A percentile compares a stretch with the other conserved stretches of the same genome.
Conservation (phyloP, 2,329 filamentous ascomycete species). For the Colletotrichum kahawae region DNA sequence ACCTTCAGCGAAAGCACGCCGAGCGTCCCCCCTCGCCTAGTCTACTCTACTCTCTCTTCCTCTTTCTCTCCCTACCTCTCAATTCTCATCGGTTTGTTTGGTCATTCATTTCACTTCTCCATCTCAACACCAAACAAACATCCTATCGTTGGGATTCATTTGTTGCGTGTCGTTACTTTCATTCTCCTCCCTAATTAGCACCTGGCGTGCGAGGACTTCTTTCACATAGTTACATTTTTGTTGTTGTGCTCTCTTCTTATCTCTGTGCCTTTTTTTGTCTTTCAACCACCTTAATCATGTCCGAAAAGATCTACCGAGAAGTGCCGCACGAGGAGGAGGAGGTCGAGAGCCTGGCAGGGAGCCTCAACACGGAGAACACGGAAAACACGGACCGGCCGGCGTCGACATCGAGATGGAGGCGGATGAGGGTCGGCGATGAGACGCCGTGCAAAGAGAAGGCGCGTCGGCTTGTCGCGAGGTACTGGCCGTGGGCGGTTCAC, state of each 20-base stretch:
- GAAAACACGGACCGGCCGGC: not conserved
- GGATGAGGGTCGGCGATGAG: constrained; percentile 27
- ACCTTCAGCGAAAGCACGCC: constrained; percentile 2
- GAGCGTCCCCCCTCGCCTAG: not conserved
- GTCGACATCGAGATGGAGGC: constrained; percentile 9
- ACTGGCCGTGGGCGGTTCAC: constrained; percentile 47
- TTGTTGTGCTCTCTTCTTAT: not conserved
- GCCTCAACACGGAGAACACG: constrained; percentile 15
- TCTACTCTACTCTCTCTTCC: not conserved
- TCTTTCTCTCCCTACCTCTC: not conserved
- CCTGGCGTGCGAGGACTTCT: constrained; percentile 12
- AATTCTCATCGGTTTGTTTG: not conserved
- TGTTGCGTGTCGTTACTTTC: not conserved
- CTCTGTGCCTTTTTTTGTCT: not conserved
- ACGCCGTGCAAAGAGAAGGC: constrained; percentile 25
- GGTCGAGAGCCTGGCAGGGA: constrained; percentile 20
- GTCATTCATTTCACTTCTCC: not conserved
- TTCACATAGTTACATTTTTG: not conserved
- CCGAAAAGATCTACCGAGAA: constrained; percentile 16
- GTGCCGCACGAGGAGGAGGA: constrained; percentile 26
- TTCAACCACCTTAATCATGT: constrained; percentile 8
- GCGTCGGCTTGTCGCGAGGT: constrained; percentile 26
- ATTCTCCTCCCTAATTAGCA: not conserved
- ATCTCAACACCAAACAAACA: not conserved
- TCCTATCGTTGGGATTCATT: not conserved